These are phyloP conservation scores for Massarina eburnea DNA, from an alignment of 2,329 filamentous ascomycete genomes.

Conservation along the genomic window DNA sequence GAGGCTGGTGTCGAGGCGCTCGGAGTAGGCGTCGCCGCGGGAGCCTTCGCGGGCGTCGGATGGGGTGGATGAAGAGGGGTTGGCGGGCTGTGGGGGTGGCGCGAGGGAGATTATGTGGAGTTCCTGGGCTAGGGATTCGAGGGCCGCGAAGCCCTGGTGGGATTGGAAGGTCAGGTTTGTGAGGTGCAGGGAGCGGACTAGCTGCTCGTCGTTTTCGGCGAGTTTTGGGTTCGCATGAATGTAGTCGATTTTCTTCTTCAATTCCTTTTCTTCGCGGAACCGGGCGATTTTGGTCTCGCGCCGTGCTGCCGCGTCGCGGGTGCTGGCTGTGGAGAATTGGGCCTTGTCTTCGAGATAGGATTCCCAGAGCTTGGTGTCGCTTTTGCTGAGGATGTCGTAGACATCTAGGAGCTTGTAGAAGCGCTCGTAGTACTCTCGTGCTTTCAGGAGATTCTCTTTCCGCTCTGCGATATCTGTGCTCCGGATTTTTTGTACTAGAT, in stretches of 20 bases:
- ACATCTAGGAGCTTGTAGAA: constrained; percentile 77
- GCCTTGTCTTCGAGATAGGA: constrained; percentile 71
- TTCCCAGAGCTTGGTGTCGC: constrained; percentile 70
- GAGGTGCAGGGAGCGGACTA: constrained; percentile 76
- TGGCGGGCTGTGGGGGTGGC: constrained; percentile 55
- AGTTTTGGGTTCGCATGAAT: constrained; percentile 61
- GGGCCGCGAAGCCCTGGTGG: constrained; percentile 79
- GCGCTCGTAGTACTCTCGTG: constrained; percentile 72
- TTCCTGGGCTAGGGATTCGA: constrained; percentile 88
- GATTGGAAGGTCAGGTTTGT: constrained; percentile 72
- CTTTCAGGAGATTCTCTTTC: constrained; percentile 61
- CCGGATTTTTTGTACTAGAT: constrained; percentile 71
- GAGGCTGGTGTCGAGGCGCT: constrained; percentile 67
- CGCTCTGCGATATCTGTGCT: constrained; percentile 56
- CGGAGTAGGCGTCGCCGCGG: constrained; percentile 59
- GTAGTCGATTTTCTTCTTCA: constrained; percentile 80
- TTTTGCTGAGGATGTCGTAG: constrained; percentile 70
- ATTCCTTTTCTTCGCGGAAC: constrained; percentile 80
- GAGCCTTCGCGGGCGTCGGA: constrained; percentile 51
- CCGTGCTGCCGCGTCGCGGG: constrained; percentile 66
- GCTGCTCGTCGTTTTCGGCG: constrained; percentile 77
- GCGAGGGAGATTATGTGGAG: constrained; percentile 77
- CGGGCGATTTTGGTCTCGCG: constrained; percentile 83
- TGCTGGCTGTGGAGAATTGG: constrained; percentile 72
- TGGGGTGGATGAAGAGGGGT: neutral